Percentiles rank a stretch among this genome's conserved stretches.
phyloP scores from a whole-genome alignment of 1,139 yeast genomes.

The Taiozyma sp. region DNA sequence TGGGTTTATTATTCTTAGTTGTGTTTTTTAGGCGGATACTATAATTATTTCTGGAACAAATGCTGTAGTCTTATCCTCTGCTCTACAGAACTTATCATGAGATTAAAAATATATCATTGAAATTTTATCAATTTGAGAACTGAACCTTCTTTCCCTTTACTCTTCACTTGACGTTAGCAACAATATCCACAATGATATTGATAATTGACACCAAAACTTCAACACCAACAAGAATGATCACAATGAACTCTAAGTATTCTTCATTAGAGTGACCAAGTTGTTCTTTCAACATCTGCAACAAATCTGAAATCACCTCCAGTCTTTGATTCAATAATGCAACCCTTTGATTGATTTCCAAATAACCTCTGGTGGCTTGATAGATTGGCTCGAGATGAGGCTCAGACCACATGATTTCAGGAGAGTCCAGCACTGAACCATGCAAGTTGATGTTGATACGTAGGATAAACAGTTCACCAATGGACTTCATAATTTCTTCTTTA shows the following conservation, averaged over 20 bases:
- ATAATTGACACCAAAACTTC: slow-evolving; percentile 86
- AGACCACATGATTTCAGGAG: slow-evolving; percentile 98
- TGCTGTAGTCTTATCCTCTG: no score
- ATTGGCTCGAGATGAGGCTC: slow-evolving; percentile 97
- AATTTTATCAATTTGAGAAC: neutral
- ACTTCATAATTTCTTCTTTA: slow-evolving; percentile 91
- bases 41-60: slow-evolving; percentile 20
- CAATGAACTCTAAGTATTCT: slow-evolving; percentile 89
- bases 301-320: slow-evolving; percentile 86
- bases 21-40: slow-evolving; percentile 24
- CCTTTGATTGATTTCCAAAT: slow-evolving; percentile 88
- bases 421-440: slow-evolving; percentile 92
- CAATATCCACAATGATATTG: slow-evolving; percentile 47
- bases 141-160: neutral
- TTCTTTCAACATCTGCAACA: slow-evolving; percentile 92
- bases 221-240: slow-evolving; percentile 86
- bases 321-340: slow-evolving; percentile 86
- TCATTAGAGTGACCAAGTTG: slow-evolving; percentile 91
- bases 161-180: slow-evolving; percentile 25
- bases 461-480: slow-evolving; percentile 91
- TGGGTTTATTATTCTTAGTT: slow-evolving; percentile 21
- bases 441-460: slow-evolving; percentile 83
- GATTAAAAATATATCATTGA: neutral
- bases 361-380: slow-evolving; percentile 93
- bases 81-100: no score